Conservation (phyloP, 2,329 filamentous ascomycete species). For the Alternaria conjuncta region DNA sequence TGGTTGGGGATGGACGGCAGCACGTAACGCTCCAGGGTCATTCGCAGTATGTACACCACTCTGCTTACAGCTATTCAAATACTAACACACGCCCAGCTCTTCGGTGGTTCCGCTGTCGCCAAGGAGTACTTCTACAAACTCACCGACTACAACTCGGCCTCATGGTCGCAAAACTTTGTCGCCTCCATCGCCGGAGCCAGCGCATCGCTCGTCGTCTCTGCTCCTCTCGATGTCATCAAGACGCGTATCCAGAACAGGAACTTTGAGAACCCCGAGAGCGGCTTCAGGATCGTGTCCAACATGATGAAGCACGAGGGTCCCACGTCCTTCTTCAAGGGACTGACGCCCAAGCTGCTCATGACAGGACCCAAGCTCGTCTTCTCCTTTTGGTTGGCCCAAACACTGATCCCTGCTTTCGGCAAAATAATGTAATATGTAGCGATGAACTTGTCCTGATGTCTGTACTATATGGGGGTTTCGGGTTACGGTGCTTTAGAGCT, state of each 20-base stretch:
- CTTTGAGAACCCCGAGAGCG: slow-evolving; percentile 96
- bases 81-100: slow-evolving; percentile 66
- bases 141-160: slow-evolving; percentile 91
- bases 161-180: slow-evolving; percentile 96
- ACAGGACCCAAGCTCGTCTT: slow-evolving; percentile 98
- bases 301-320: slow-evolving; percentile 93
- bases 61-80: neutral
- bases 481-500: slow-evolving; percentile 24
- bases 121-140: slow-evolving; percentile 95
- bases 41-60: slow-evolving; percentile 75
- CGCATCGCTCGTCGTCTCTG: slow-evolving; percentile 94
- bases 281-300: slow-evolving; percentile 87
- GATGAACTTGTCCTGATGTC: slow-evolving; percentile 20
- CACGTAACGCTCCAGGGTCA: slow-evolving; percentile 93
- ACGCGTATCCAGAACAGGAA: slow-evolving; percentile 98
- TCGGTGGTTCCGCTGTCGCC: slow-evolving; percentile 94
- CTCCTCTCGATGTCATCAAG: slow-evolving; percentile 98
- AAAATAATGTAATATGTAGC: slow-evolving; percentile 61
- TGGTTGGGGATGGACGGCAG: slow-evolving; percentile 97
- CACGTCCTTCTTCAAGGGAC: slow-evolving; percentile 93
- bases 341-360: slow-evolving; percentile 98
- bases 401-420: slow-evolving; percentile 91
- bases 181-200: slow-evolving; percentile 95
- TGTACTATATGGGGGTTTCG: slow-evolving; percentile 38
- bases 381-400: slow-evolving; percentile 99